phyloP scores from a whole-genome alignment of 2,329 filamentous ascomycete genomes.

The Bipolaris sorokiniana region DNA sequence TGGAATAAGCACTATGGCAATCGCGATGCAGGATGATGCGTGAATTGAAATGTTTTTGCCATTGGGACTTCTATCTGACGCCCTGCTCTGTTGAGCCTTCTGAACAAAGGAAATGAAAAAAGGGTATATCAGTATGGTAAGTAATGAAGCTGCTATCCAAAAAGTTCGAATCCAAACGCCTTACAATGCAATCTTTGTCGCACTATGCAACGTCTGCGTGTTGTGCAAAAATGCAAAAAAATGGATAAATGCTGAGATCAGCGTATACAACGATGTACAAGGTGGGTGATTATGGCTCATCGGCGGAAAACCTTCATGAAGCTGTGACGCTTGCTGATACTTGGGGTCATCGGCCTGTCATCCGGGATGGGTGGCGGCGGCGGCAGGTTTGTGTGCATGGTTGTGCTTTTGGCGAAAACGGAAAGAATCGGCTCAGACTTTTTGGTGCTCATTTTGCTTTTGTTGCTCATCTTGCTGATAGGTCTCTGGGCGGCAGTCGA shows the following conservation, averaged over 20 bases:
- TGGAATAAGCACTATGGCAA: not conserved
- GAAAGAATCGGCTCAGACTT: conserved; percentile 32
- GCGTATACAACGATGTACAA: not conserved
- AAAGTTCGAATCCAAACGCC: conserved; percentile 5
- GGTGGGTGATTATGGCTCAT: conserved; percentile 8
- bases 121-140: conserved; percentile 16
- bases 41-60: not conserved
- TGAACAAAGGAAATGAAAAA: conserved; percentile 10
- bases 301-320: conserved; percentile 54
- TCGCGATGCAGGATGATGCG: not conserved
- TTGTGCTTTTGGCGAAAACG: conserved; percentile 28
- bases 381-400: conserved; percentile 17
- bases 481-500: conserved; percentile 28
- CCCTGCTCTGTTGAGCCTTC: not conserved
- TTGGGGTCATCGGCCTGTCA: conserved; percentile 38
- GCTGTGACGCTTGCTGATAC: conserved; percentile 56
- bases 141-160: not conserved
- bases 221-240: conserved; percentile 16
- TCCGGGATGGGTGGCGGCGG: conserved; percentile 45
- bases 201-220: conserved; percentile 6
- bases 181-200: conserved; percentile 9
- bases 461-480: conserved; percentile 28
- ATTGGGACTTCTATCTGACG: conserved; percentile 12
- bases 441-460: conserved; percentile 32
- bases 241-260: conserved; percentile 6